phyloP scores from a whole-genome alignment of 345 rosid species.

The Arabis alpina region DNA sequence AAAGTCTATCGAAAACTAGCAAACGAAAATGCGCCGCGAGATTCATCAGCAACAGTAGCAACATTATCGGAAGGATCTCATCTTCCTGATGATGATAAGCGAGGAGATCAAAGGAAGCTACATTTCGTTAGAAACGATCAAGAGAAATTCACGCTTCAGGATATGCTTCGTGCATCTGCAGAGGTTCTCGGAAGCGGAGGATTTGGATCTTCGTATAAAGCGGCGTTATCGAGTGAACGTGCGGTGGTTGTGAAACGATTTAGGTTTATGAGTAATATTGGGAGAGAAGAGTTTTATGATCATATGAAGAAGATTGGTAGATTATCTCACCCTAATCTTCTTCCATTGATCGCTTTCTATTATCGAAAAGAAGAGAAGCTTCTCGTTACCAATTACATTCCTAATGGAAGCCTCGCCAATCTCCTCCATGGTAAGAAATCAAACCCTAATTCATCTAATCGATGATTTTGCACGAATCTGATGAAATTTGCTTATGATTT shows the following conservation, averaged over 20 bases:
- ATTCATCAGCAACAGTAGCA: slow-evolving; percentile 21
- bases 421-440: slow-evolving; percentile 66
- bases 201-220: slow-evolving; percentile 86
- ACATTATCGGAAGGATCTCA: slow-evolving; percentile 13
- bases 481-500: not conserved
- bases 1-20: slow-evolving; percentile 43
- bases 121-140: slow-evolving; percentile 56
- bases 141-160: slow-evolving; percentile 72
- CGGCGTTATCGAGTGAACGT: slow-evolving; percentile 54
- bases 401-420: slow-evolving; percentile 77
- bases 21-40: slow-evolving; percentile 27
- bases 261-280: slow-evolving; percentile 60
- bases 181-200: slow-evolving; percentile 78
- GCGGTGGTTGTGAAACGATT: slow-evolving; percentile 84
- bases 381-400: slow-evolving; percentile 63
- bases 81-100: slow-evolving; percentile 27
- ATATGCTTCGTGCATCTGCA: slow-evolving; percentile 79
- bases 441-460: not conserved
- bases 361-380: slow-evolving; percentile 86
- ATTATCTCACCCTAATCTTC: slow-evolving; percentile 73
- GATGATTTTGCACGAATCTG: not conserved
- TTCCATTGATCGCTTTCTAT: slow-evolving; percentile 69
- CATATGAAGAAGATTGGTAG: slow-evolving; percentile 74
- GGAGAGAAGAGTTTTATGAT: slow-evolving; percentile 65
- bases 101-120: slow-evolving; percentile 49